A percentile compares a stretch with the other conserved stretches of the same genome.
Conservation (phyloP, 345 rosid genomes). For the Sapria himalayana region DNA sequence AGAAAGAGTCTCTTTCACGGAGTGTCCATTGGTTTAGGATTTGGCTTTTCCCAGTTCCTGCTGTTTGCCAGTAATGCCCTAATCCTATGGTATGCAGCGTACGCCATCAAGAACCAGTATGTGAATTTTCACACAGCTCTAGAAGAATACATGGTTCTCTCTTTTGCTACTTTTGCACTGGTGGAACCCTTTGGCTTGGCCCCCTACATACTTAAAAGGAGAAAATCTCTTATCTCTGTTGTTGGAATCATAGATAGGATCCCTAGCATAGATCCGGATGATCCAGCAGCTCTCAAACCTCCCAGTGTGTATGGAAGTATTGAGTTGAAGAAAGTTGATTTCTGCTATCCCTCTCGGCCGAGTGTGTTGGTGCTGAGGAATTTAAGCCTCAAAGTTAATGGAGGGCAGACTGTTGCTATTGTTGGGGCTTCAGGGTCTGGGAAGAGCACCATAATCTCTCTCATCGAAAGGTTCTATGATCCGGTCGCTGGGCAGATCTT, state of each 20-base stretch:
- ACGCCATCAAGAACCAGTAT: constrained; percentile 25
- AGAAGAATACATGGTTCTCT: constrained; percentile 91
- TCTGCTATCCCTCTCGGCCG: constrained; percentile 84
- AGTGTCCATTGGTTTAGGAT: constrained; percentile 85
- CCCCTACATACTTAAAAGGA: constrained; percentile 87
- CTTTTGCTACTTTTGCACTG: constrained; percentile 94
- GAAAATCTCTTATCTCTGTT: constrained; percentile 74
- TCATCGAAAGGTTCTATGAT: constrained; percentile 89
- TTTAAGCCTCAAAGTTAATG: constrained; percentile 83
- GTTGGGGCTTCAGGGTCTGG: constrained; percentile 99
- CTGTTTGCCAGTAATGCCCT: constrained; percentile 98
- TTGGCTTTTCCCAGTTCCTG: constrained; percentile 98
- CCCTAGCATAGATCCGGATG: constrained; percentile 94
- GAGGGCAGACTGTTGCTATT: constrained; percentile 95
- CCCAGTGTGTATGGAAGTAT: constrained; percentile 93
- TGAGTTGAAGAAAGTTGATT: constrained; percentile 86
- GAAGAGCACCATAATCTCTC: constrained; percentile 87
- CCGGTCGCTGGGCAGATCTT: constrained; percentile 96
- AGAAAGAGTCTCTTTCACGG: constrained; percentile 79
- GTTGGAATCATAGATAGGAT: constrained; percentile 91
- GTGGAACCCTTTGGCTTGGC: constrained; percentile 99
- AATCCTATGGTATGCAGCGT: constrained; percentile 86
- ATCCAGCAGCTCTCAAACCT: constrained; percentile 67
- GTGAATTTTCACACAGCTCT: constrained; percentile 52
- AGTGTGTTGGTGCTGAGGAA: constrained; percentile 85